These are phyloP conservation scores for Leersia perrieri DNA, from an alignment of 176 grass and related monocot genomes.

Conservation along the genomic window DNA sequence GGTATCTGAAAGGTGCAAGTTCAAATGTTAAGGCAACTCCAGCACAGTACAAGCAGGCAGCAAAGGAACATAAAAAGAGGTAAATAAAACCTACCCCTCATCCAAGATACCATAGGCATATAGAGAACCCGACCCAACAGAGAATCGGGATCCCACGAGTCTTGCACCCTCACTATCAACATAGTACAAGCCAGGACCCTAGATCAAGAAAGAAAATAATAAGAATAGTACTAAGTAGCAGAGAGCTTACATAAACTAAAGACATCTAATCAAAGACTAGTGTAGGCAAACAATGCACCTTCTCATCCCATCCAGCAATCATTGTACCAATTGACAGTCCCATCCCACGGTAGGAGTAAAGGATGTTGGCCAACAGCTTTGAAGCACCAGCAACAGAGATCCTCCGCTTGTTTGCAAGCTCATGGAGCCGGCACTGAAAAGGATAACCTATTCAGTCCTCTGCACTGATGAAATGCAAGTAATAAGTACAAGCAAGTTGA, in stretches of 20 bases:
- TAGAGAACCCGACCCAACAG: conserved; percentile 90
- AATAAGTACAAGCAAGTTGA: not conserved
- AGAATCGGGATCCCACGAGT: conserved; percentile 77
- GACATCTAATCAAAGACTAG: not conserved
- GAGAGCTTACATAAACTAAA: not conserved
- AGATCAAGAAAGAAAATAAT: not conserved
- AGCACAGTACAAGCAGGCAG: not conserved
- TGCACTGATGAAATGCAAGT: not conserved
- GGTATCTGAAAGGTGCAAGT: conserved; percentile 57
- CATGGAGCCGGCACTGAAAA: conserved; percentile 77
- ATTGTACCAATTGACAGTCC: conserved; percentile 93
- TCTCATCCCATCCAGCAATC: conserved; percentile 99
- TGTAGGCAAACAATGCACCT: conserved; percentile 38
- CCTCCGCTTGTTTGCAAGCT: conserved; percentile 91
- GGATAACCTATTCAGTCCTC: not conserved
- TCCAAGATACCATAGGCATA: conserved; percentile 95
- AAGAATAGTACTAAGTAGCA: conserved; percentile 9
- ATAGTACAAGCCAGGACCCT: conserved; percentile 97
- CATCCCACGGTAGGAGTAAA: conserved; percentile 87
- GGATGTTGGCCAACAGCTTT: conserved; percentile 84
- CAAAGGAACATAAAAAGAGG: not conserved
- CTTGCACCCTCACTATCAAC: conserved; percentile 97
- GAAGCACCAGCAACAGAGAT: conserved; percentile 85
- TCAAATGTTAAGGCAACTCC: conserved; percentile 2
- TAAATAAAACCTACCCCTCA: conserved; percentile 53